A percentile compares a stretch with the other conserved stretches of the same genome.
Evolutionary conservation across 352 stramenopile genomes (phyloP).

Genomic region (Globisporangium polare): DNA sequence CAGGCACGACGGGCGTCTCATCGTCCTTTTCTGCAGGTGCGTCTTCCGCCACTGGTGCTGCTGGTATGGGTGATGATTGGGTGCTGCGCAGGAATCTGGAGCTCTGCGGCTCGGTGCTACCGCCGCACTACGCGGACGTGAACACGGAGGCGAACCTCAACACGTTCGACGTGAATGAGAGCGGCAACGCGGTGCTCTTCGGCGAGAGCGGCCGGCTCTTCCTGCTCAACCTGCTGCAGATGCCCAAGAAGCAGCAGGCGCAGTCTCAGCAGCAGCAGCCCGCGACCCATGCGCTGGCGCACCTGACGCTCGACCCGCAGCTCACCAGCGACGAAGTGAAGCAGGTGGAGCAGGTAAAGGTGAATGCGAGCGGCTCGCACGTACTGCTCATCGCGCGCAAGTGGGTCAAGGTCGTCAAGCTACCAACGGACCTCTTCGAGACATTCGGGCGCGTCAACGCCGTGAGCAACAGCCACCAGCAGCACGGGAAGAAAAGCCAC

Average conservation of each 20-base stretch:
- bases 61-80: conserved; percentile 37
- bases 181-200: conserved; percentile 43
- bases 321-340: conserved; percentile 39
- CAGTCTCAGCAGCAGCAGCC: neutral
- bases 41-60: neutral
- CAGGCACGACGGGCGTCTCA: neutral
- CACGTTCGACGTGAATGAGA: conserved; percentile 68
- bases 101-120: conserved; percentile 53
- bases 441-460: conserved; percentile 6
- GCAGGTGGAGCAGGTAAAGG: conserved; percentile 52
- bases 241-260: conserved; percentile 16
- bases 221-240: conserved; percentile 52
- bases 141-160: conserved; percentile 47
- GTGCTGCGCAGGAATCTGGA: conserved; percentile 47
- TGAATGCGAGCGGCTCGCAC: conserved; percentile 53
- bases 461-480: conserved; percentile 9
- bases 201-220: conserved; percentile 44
- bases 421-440: conserved; percentile 25
- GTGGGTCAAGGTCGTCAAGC: conserved; percentile 59
- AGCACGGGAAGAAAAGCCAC: neutral
- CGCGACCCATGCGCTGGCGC: conserved; percentile 21
- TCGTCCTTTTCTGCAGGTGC: neutral
- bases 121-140: conserved; percentile 49
- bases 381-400: conserved; percentile 49
- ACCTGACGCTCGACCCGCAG: conserved; percentile 59